phyloP scores from a whole-genome alignment of 805 yeast genomes.

The Yamadazyma takamatsuzukensis region DNA sequence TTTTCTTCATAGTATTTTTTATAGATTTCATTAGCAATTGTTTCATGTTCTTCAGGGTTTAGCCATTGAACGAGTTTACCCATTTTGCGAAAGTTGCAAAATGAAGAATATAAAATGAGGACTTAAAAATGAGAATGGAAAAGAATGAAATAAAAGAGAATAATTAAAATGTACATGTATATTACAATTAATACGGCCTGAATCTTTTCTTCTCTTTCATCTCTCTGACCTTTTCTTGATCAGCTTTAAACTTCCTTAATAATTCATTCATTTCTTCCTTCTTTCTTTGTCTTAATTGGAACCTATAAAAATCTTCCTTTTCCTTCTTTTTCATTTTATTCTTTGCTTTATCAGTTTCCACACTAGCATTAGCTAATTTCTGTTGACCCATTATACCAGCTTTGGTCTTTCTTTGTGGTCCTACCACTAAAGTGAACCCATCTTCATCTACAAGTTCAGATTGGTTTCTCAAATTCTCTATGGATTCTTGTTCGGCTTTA shows the following conservation, averaged over 20 bases:
- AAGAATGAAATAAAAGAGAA: too few relatives aligned
- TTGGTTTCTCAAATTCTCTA: constrained; percentile 52
- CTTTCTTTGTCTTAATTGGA: constrained; percentile 92
- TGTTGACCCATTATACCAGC: constrained; percentile 63
- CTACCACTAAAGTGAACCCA: constrained; percentile 89
- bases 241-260: constrained; percentile 78
- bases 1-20: constrained; percentile 1
- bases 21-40: constrained; percentile 2
- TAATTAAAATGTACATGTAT: neutral
- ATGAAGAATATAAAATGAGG: neutral
- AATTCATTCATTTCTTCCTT: constrained; percentile 89
- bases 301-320: constrained; percentile 89
- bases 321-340: constrained; percentile 66
- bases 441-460: constrained; percentile 79
- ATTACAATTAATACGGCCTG: constrained; percentile 61
- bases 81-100: neutral
- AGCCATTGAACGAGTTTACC: neutral
- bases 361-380: constrained; percentile 31
- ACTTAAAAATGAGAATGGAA: too few relatives aligned
- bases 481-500: constrained; percentile 60
- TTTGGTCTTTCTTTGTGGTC: constrained; percentile 78
- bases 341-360: constrained; percentile 33
- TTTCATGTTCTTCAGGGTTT: neutral
- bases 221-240: constrained; percentile 76
- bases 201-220: constrained; percentile 82